A percentile compares a stretch with the other conserved stretches of the same genome.
Conservation (phyloP, 257 asterid species). For the Primulina eburnea region DNA sequence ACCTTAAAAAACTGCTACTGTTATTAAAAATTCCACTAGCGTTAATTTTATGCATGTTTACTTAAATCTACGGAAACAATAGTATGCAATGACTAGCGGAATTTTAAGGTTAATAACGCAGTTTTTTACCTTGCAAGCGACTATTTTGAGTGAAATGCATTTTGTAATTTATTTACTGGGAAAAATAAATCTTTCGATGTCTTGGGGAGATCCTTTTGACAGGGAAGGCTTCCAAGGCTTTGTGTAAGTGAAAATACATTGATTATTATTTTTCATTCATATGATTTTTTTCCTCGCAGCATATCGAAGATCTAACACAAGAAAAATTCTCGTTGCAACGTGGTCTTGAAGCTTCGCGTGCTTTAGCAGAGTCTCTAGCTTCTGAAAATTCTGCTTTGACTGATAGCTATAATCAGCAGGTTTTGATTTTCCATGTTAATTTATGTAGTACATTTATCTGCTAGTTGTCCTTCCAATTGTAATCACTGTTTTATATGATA, state of each 20-base stretch:
- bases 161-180: not conserved
- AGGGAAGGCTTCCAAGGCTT: not conserved
- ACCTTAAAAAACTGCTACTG: too few species aligned
- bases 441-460: constrained; percentile 2
- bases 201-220: not conserved
- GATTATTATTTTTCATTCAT: not conserved
- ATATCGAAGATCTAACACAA: constrained; percentile 94
- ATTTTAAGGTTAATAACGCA: not conserved
- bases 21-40: too few species aligned
- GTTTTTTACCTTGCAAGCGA: too few species aligned
- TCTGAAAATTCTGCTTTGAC: constrained; percentile 93
- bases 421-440: constrained; percentile 27
- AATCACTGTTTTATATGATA: too few species aligned
- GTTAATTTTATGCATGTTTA: too few species aligned
- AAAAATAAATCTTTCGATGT: constrained; percentile 1
- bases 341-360: constrained; percentile 86
- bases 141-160: too few species aligned
- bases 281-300: constrained; percentile 40
- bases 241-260: not conserved
- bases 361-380: constrained; percentile 87
- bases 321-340: constrained; percentile 96
- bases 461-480: not conserved
- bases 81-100: not conserved
- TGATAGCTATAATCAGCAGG: constrained; percentile 91
- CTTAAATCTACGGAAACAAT: too few species aligned